Percentiles rank a stretch among this genome's conserved stretches.
Evolutionary conservation across 352 stramenopile species (phyloP).

Genomic region (Thalassiosira mediterranea): DNA sequence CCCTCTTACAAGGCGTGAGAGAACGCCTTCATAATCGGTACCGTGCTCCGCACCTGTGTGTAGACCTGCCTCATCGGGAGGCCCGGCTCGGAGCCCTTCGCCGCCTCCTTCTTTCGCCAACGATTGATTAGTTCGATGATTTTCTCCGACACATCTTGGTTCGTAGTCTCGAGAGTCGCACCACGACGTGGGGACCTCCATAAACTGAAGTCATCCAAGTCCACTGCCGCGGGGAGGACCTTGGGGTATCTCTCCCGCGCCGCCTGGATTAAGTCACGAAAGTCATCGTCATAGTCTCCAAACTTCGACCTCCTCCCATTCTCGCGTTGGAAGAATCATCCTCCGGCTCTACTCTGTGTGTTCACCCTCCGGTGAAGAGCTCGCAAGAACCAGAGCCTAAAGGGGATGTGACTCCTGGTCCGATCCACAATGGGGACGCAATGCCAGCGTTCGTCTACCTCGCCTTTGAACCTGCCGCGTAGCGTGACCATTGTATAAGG

Average conservation of each 20-base stretch:
- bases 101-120: constrained; percentile 18
- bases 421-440: not conserved
- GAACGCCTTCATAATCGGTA: too few species aligned
- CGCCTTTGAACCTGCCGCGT: constrained; percentile 11
- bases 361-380: not conserved
- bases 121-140: constrained; percentile 28
- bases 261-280: not conserved
- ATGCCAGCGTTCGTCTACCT: constrained; percentile 2
- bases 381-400: not conserved
- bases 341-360: not conserved
- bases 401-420: not conserved
- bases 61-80: constrained; percentile 14
- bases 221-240: not conserved
- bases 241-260: not conserved
- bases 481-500: constrained; percentile 12
- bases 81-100: not conserved
- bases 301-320: not conserved
- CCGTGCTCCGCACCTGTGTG: constrained; percentile 3
- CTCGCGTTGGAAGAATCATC: not conserved
- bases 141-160: not conserved
- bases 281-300: not conserved
- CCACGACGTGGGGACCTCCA: constrained; percentile 21
- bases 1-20: too few species aligned
- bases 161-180: constrained; percentile 7
- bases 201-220: constrained; percentile 13